Conservation (phyloP, 176 grass and related monocot species). For the Phyllostachys edulis region DNA sequence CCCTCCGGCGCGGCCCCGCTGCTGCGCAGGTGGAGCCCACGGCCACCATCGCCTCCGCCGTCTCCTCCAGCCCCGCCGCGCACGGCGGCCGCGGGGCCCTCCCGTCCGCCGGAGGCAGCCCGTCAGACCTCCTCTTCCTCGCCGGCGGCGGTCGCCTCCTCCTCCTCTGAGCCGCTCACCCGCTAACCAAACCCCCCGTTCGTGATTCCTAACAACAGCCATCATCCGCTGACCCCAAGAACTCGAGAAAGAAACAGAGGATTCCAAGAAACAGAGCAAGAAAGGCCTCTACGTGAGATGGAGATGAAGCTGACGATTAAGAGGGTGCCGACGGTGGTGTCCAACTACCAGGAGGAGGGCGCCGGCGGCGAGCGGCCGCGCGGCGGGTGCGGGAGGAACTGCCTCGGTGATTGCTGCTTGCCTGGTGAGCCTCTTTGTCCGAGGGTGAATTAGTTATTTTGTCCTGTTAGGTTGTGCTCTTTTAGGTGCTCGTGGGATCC, state of each 20-base stretch:
- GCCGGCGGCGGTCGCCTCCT: constrained; percentile 69
- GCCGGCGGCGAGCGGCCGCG: constrained; percentile 22
- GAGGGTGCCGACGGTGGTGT: constrained; percentile 89
- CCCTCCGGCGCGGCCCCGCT: constrained; percentile 73
- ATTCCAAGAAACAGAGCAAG: not conserved
- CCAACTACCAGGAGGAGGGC: constrained; percentile 88
- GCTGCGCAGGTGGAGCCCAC: constrained; percentile 75
- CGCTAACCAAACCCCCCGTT: not conserved
- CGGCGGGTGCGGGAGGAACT: constrained; percentile 70
- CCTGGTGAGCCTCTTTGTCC: constrained; percentile 46
- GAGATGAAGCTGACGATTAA: constrained; percentile 91
- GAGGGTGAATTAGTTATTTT: not conserved
- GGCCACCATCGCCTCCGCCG: constrained; percentile 34
- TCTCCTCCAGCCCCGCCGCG: constrained; percentile 50
- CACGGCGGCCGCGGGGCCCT: constrained; percentile 98
- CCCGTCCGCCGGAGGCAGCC: constrained; percentile 85
- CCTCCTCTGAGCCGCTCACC: constrained; percentile 13
- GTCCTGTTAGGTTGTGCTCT: not conserved
- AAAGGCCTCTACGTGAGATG: constrained; percentile 5
- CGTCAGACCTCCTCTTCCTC: constrained; percentile 97
- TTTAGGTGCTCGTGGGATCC: not conserved
- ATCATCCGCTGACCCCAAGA: not conserved
- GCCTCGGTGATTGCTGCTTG: constrained; percentile 93
- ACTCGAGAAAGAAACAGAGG: constrained; percentile 16
- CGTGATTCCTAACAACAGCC: not conserved